phyloP scores from a whole-genome alignment of 768 basidiomycete genomes.

The Russula earlei region DNA sequence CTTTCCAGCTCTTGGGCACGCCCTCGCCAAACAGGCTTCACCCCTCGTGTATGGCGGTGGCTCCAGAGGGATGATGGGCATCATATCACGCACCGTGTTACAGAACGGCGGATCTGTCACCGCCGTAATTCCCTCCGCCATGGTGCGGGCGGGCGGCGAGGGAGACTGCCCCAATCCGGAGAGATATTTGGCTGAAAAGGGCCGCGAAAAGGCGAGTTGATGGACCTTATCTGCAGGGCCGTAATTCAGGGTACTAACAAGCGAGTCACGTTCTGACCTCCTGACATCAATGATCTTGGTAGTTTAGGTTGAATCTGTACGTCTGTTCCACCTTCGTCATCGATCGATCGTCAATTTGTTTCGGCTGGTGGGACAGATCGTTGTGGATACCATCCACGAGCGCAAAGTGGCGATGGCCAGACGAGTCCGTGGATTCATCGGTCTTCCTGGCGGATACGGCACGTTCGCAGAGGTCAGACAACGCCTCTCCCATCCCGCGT shows the following conservation, averaged over 20 bases:
- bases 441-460: slow-evolving; percentile 88
- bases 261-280: not conserved
- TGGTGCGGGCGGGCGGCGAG: slow-evolving; percentile 59
- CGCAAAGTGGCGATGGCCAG: slow-evolving; percentile 89
- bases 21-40: slow-evolving; percentile 49
- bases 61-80: slow-evolving; percentile 76
- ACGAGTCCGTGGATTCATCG: slow-evolving; percentile 70
- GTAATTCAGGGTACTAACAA: no score
- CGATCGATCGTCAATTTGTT: no score
- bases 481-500: not conserved
- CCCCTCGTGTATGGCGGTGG: slow-evolving; percentile 87
- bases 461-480: slow-evolving; percentile 83
- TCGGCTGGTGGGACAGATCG: slow-evolving; percentile 33
- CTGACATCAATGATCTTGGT: not conserved
- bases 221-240: no score
- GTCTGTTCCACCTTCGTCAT: not conserved
- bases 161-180: slow-evolving; percentile 26
- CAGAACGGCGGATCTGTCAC: slow-evolving; percentile 62
- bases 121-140: slow-evolving; percentile 72
- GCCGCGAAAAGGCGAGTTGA: slow-evolving; percentile 28
- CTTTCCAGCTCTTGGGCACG: slow-evolving; percentile 56
- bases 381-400: slow-evolving; percentile 80
- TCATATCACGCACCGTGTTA: slow-evolving; percentile 56
- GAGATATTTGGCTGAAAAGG: slow-evolving; percentile 24
- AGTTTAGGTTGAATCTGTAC: slow-evolving; percentile 1